Evolutionary conservation across 2,329 filamentous ascomycete species (phyloP).

Genomic region (Zymoseptoria crescenta): DNA sequence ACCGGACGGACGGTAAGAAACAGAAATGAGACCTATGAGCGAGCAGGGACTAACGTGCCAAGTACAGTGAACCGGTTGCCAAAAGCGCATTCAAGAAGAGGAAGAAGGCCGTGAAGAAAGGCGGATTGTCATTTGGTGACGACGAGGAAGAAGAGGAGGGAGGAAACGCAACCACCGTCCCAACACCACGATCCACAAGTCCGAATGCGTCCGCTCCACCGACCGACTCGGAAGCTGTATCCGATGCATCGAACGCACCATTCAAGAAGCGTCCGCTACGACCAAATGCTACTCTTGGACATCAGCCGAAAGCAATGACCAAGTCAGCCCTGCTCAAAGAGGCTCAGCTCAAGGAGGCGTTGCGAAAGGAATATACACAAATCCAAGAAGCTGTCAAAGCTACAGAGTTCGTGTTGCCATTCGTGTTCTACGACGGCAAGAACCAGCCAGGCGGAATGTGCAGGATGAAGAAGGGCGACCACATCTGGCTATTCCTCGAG

Average conservation of each 20-base stretch:
- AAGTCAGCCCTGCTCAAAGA: constrained; percentile 72
- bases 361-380: constrained; percentile 71
- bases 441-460: constrained; percentile 79
- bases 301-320: constrained; percentile 66
- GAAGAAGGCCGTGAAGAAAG: constrained; percentile 44
- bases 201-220: neutral
- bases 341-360: constrained; percentile 63
- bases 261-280: constrained; percentile 44
- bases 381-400: constrained; percentile 82
- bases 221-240: constrained; percentile 14
- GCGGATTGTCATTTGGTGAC: constrained; percentile 59
- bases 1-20: constrained; percentile 52
- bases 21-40: neutral
- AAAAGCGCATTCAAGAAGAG: constrained; percentile 51
- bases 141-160: constrained; percentile 60
- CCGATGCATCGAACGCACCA: constrained; percentile 2
- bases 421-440: constrained; percentile 94
- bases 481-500: constrained; percentile 87
- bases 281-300: constrained; percentile 53
- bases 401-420: constrained; percentile 83
- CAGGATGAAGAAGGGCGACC: constrained; percentile 86
- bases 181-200: neutral
- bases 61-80: constrained; percentile 48
- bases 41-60: constrained; percentile 44
- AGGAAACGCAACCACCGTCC: constrained; percentile 1